A percentile compares a stretch with the other conserved stretches of the same genome.
Conservation (phyloP, 352 stramenopile species). For the Phytophthora fragariae region DNA sequence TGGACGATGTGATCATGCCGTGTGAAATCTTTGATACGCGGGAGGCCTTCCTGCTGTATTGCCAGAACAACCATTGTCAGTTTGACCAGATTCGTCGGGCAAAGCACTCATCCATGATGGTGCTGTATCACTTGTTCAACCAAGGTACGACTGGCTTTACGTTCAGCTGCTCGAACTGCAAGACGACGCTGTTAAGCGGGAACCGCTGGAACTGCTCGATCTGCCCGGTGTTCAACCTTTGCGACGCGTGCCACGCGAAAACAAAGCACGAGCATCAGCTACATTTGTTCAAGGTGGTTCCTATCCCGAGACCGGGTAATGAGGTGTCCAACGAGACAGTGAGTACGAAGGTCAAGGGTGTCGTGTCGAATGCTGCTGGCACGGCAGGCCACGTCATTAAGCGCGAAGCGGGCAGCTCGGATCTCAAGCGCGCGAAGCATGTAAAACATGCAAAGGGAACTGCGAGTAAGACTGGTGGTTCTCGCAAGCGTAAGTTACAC, state of each 20-base stretch:
- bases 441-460: constrained; percentile 34
- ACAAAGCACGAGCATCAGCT: constrained; percentile 93
- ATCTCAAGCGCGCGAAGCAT: constrained; percentile 59
- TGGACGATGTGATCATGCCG: constrained; percentile 96
- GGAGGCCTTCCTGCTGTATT: constrained; percentile 91
- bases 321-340: constrained; percentile 46
- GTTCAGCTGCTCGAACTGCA: constrained; percentile 96
- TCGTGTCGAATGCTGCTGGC: constrained; percentile 41
- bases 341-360: constrained; percentile 43
- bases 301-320: constrained; percentile 73
- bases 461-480: constrained; percentile 43
- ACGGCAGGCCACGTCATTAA: constrained; percentile 39
- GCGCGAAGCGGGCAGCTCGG: constrained; percentile 52
- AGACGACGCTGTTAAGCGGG: constrained; percentile 94
- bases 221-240: constrained; percentile 97
- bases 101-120: constrained; percentile 89
- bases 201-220: constrained; percentile 97
- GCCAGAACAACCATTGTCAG: constrained; percentile 90
- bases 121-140: constrained; percentile 91
- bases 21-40: constrained; percentile 96
- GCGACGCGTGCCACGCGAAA: constrained; percentile 94
- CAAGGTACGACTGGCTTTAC: constrained; percentile 98
- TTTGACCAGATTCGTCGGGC: constrained; percentile 84
- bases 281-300: constrained; percentile 93
- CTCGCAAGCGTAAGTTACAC: constrained; percentile 79